Evolutionary conservation across 106 monocot species (phyloP).

Genomic region (Iris macrosiphon): DNA sequence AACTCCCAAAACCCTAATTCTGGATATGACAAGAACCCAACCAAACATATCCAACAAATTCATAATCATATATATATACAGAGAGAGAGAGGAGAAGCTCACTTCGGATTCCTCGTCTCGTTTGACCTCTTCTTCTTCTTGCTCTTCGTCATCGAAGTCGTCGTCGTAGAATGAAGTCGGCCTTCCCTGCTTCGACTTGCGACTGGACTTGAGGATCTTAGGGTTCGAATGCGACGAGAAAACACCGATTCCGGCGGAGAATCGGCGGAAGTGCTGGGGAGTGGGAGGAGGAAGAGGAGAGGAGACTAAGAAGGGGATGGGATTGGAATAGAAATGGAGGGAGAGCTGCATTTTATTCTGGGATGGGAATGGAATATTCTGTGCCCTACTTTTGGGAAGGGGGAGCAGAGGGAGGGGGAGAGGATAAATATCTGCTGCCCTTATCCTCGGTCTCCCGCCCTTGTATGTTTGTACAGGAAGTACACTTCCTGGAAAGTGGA

Average conservation of each 20-base stretch:
- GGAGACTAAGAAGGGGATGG: conserved; percentile 2
- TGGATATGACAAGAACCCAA: background rate
- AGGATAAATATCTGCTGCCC: no score
- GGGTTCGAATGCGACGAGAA: conserved; percentile 37
- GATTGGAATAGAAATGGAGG: background rate
- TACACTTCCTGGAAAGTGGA: no score
- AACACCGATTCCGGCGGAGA: conserved; percentile 7
- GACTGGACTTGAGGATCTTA: conserved; percentile 30
- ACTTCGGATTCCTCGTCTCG: conserved; percentile 17
- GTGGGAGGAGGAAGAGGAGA: background rate
- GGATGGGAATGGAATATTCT: no score
- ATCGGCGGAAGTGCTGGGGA: background rate
- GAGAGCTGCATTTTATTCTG: no score
- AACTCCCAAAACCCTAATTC: background rate
- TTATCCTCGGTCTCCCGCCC: no score
- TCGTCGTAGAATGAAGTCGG: conserved; percentile 14
- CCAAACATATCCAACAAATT: background rate
- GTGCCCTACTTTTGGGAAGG: no score
- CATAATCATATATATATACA: no score
- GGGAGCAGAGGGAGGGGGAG: no score
- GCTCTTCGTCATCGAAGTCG: conserved; percentile 20
- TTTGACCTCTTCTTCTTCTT: conserved; percentile 22
- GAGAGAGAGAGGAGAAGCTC: background rate
- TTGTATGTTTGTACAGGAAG: no score
- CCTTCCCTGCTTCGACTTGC: conserved; percentile 20